Percentiles rank a stretch among this genome's conserved stretches.
phyloP scores from a whole-genome alignment of 345 rosid genomes.

The Eucalyptus paniculata region DNA sequence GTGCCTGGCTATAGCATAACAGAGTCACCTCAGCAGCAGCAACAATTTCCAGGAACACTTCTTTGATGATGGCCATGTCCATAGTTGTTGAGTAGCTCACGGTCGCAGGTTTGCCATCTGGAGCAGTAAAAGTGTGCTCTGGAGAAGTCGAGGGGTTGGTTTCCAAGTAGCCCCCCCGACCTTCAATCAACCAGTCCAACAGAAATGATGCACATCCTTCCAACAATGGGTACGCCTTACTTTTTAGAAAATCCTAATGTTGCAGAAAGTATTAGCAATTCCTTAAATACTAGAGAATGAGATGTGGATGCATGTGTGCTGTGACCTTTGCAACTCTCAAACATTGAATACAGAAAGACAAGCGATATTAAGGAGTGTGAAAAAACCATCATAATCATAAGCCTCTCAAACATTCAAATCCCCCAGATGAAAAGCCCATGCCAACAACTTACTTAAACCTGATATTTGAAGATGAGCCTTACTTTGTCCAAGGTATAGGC shows the following conservation, averaged over 20 bases:
- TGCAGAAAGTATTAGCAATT: background rate
- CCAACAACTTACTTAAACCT: background rate
- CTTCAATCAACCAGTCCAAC: conserved; percentile 92
- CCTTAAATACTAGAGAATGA: background rate
- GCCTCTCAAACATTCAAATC: background rate
- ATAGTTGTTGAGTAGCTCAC: conserved; percentile 95
- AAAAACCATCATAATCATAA: background rate
- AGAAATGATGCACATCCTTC: conserved; percentile 81
- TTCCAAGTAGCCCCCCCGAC: conserved; percentile 60
- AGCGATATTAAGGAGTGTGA: background rate
- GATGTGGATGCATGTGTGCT: background rate
- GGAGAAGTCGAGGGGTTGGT: conserved; percentile 98
- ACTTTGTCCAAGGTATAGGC: conserved; percentile 79
- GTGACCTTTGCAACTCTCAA: background rate
- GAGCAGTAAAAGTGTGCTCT: conserved; percentile 71
- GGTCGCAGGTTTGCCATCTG: conserved; percentile 70
- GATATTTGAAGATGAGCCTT: conserved; percentile 1
- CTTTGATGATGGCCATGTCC: conserved; percentile 84
- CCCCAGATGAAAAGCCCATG: background rate
- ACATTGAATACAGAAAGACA: background rate
- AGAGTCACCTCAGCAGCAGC: conserved; percentile 75
- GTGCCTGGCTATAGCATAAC: background rate
- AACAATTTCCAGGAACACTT: conserved; percentile 58
- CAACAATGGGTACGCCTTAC: conserved; percentile 76
- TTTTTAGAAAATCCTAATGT: conserved; percentile 65